These are phyloP conservation scores for Penicillium steckii DNA, from an alignment of 495 filamentous ascomycete species.

Conservation along the genomic window DNA sequence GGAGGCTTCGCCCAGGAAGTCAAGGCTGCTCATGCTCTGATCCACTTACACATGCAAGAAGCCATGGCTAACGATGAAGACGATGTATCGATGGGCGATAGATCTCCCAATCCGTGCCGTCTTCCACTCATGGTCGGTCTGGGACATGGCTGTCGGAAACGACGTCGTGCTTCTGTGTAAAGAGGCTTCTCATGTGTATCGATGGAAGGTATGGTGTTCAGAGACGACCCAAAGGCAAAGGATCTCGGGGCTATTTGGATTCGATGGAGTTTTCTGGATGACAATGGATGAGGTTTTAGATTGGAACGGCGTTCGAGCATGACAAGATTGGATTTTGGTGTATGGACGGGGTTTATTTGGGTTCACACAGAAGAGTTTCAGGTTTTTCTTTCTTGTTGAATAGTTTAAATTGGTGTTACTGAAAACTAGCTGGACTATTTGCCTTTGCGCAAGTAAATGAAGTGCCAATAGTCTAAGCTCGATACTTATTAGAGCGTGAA, in stretches of 20 bases:
- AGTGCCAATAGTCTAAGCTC: not conserved
- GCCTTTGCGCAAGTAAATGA: no score
- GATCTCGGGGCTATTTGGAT: not conserved
- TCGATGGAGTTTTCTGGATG: not conserved
- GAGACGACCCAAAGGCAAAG: no score
- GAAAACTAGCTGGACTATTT: no score
- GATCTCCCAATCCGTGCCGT: not conserved
- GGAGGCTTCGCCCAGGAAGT: constrained; percentile 37
- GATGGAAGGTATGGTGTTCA: no score
- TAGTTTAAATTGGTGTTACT: no score
- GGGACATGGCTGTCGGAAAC: constrained; percentile 3
- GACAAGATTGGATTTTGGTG: not conserved
- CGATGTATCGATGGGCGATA: not conserved
- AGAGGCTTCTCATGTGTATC: not conserved
- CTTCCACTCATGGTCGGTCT: not conserved
- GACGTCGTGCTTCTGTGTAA: constrained; percentile 24
- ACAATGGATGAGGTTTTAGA: constrained; percentile 1
- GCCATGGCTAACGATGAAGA: constrained; percentile 12
- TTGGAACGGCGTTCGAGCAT: not conserved
- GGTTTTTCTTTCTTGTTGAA: not conserved
- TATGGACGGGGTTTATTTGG: not conserved
- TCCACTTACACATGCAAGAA: constrained; percentile 54
- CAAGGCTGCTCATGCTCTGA: constrained; percentile 55
- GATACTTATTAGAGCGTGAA: not conserved
- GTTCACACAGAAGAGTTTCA: not conserved